phyloP scores from a whole-genome alignment of 768 basidiomycete species.

The Heimioporus sp. region DNA sequence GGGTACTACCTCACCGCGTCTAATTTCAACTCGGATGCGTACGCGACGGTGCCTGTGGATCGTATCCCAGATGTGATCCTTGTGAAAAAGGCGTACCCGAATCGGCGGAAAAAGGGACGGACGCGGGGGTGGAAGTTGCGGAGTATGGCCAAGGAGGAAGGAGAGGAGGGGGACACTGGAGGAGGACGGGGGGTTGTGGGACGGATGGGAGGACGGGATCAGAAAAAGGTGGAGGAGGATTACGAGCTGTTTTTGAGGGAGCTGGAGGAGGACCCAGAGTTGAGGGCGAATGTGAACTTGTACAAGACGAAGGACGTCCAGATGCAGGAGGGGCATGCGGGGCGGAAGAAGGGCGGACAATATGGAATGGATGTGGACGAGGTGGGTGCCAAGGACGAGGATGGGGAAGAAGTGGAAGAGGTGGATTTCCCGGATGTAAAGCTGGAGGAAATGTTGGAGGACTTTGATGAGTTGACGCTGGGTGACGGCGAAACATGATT shows the following conservation, averaged over 20 bases:
- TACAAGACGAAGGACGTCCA: constrained; percentile 68
- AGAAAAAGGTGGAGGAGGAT: constrained; percentile 92
- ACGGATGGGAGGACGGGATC: constrained; percentile 84
- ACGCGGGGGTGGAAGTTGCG: constrained; percentile 84
- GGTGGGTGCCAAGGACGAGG: constrained; percentile 21
- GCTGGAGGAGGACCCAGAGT: constrained; percentile 91
- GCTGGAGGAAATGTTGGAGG: constrained; percentile 84
- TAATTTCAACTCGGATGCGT: constrained; percentile 93
- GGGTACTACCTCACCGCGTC: constrained; percentile 87
- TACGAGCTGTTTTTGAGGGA: constrained; percentile 96
- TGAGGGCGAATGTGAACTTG: constrained; percentile 82
- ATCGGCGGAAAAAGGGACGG: constrained; percentile 86
- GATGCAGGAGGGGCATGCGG: constrained; percentile 41
- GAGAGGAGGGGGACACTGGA: constrained; percentile 80
- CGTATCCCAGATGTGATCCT: constrained; percentile 90
- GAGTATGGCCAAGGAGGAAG: constrained; percentile 90
- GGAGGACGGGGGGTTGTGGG: constrained; percentile 85
- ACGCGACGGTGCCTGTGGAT: constrained; percentile 58
- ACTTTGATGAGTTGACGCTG: constrained; percentile 90
- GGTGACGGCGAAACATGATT: constrained; percentile 34
- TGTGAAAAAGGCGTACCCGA: constrained; percentile 94
- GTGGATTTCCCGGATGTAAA: constrained; percentile 86
- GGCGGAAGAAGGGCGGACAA: constrained; percentile 24
- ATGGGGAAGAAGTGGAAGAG: constrained; percentile 61
- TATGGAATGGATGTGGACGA: constrained; percentile 69